Percentiles rank a stretch among this genome's conserved stretches.
phyloP scores from a whole-genome alignment of 495 filamentous ascomycete species.

The Achaetomiella virescens region DNA sequence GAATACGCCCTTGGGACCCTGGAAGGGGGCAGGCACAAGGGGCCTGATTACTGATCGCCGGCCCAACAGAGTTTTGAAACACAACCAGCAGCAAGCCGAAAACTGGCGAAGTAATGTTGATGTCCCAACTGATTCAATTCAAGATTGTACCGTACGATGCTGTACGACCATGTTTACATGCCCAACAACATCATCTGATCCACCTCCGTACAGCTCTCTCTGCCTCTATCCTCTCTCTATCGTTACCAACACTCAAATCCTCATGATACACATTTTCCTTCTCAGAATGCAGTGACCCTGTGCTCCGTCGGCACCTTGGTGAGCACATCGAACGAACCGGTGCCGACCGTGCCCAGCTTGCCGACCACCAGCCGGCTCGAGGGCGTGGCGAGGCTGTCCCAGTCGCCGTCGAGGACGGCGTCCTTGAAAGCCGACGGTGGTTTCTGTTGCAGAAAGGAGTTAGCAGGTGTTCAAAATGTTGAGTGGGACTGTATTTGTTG shows the following conservation, averaged over 20 bases:
- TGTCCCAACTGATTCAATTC: neutral
- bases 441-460: constrained; percentile 44
- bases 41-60: too few species aligned
- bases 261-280: neutral
- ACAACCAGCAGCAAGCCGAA: too few species aligned
- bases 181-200: neutral
- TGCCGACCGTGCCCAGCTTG: constrained; percentile 72
- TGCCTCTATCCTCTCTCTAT: too few species aligned
- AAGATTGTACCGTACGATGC: neutral
- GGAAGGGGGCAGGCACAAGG: too few species aligned
- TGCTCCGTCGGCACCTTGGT: constrained; percentile 39
- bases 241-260: too few species aligned
- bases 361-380: constrained; percentile 86
- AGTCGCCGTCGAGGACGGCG: constrained; percentile 81
- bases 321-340: constrained; percentile 86
- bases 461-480: neutral
- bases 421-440: constrained; percentile 91
- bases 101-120: too few species aligned
- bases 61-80: too few species aligned
- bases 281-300: constrained; percentile 14
- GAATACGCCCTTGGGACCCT: too few species aligned
- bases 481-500: neutral
- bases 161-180: neutral
- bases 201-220: neutral
- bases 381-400: constrained; percentile 79